These are phyloP conservation scores for Cercospora sp. DNA, from an alignment of 2,329 filamentous ascomycete genomes.

Conservation along the genomic window DNA sequence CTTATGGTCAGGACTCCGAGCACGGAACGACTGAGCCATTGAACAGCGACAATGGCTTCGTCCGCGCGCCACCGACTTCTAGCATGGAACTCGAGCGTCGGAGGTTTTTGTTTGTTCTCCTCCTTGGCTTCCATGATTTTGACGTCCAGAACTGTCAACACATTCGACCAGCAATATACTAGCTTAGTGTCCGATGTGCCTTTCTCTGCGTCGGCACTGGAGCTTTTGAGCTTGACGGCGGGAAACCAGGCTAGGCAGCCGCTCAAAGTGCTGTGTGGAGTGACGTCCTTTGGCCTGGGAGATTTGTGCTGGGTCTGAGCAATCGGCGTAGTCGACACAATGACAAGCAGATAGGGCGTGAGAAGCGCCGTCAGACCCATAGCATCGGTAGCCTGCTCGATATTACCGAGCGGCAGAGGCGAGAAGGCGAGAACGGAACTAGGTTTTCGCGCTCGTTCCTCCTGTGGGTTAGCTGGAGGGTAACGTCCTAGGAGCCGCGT, in stretches of 20 bases:
- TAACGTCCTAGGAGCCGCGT: constrained; percentile 90
- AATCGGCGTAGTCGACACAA: constrained; percentile 94
- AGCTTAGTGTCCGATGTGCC: constrained; percentile 76
- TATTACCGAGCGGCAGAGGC: constrained; percentile 87
- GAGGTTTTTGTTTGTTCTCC: constrained; percentile 71
- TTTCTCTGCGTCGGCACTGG: constrained; percentile 58
- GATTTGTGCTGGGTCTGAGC: constrained; percentile 97
- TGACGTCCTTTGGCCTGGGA: constrained; percentile 84
- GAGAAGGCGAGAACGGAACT: constrained; percentile 94
- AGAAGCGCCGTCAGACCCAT: constrained; percentile 93
- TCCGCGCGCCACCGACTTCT: constrained; percentile 90
- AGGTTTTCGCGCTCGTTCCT: constrained; percentile 74
- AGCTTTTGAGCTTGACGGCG: constrained; percentile 82
- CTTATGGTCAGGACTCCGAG: constrained; percentile 90
- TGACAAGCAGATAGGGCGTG: constrained; percentile 91
- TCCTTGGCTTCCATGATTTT: constrained; percentile 63
- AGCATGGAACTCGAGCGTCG: constrained; percentile 74
- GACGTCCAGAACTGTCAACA: constrained; percentile 90
- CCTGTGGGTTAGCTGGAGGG: constrained; percentile 65
- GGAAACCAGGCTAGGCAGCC: constrained; percentile 97
- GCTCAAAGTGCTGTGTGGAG: constrained; percentile 85
- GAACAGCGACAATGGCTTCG: constrained; percentile 91
- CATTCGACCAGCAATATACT: constrained; percentile 97
- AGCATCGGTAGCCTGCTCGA: constrained; percentile 81
- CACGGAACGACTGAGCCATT: constrained; percentile 94